A percentile compares a stretch with the other conserved stretches of the same genome.
phyloP scores from a whole-genome alignment of 2,329 filamentous ascomycete species.

The Penicillium sp. region DNA sequence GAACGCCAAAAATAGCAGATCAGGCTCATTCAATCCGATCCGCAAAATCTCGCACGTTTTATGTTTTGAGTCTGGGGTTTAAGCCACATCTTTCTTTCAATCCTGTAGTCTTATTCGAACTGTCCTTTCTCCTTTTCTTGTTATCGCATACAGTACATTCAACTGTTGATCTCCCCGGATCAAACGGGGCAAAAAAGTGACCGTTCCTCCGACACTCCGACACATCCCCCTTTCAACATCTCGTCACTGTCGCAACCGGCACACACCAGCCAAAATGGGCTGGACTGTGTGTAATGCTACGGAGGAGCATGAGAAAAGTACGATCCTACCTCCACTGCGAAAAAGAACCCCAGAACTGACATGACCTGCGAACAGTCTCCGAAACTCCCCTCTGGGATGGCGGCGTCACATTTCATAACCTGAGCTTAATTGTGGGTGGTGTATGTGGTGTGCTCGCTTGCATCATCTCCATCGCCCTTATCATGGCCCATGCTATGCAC shows the following conservation, averaged over 20 bases:
- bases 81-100: not conserved
- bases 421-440: conserved; percentile 56
- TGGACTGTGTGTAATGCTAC: conserved; percentile 55
- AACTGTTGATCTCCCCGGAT: conserved; percentile 19
- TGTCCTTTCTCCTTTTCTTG: not conserved
- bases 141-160: not conserved
- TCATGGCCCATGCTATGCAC: conserved; percentile 60
- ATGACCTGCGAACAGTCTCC: conserved; percentile 34
- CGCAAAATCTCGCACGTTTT: not conserved
- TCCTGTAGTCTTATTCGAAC: not conserved
- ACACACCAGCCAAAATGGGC: conserved; percentile 34
- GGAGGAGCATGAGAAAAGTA: conserved; percentile 48
- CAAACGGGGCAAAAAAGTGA: conserved; percentile 10
- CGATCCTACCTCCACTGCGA: conserved; percentile 2
- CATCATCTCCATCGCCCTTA: conserved; percentile 54
- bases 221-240: conserved; percentile 4
- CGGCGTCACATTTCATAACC: conserved; percentile 57
- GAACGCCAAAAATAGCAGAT: conserved; percentile 10
- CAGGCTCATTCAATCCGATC: not conserved
- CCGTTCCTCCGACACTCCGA: conserved; percentile 3
- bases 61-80: not conserved
- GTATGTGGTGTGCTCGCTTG: conserved; percentile 56
- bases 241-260: conserved; percentile 7
- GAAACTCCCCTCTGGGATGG: conserved; percentile 55
- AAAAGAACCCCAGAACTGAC: not conserved